Evolutionary conservation across 495 filamentous ascomycete species (phyloP).

Genomic region (Daldinia bambusicola): DNA sequence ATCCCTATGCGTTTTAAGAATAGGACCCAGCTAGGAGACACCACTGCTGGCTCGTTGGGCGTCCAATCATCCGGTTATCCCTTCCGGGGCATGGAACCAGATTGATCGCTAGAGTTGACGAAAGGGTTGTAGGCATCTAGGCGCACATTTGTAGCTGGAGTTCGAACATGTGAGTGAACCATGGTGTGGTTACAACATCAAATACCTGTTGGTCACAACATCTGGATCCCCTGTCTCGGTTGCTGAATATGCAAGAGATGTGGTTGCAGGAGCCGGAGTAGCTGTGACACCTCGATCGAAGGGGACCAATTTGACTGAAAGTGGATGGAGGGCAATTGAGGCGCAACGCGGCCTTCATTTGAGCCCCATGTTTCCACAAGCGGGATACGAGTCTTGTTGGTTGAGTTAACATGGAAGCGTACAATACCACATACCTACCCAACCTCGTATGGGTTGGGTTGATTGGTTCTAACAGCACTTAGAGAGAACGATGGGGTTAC

Average conservation of each 20-base stretch:
- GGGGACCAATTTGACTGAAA: conserved; percentile 37
- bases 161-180: conserved; percentile 34
- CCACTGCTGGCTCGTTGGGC: conserved; percentile 27
- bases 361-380: conserved; percentile 40
- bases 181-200: conserved; percentile 43
- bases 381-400: conserved; percentile 29
- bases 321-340: conserved; percentile 32
- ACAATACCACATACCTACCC: conserved; percentile 13
- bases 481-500: neutral
- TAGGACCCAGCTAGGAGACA: conserved; percentile 27
- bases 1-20: conserved; percentile 27
- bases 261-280: conserved; percentile 45
- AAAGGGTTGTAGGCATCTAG: conserved; percentile 26
- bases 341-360: conserved; percentile 34
- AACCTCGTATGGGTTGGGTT: conserved; percentile 9
- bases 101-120: conserved; percentile 13
- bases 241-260: conserved; percentile 44
- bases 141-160: conserved; percentile 5
- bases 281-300: conserved; percentile 46
- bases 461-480: conserved; percentile 17
- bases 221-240: conserved; percentile 40
- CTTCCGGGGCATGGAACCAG: conserved; percentile 37
- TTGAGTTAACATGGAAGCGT: conserved; percentile 9
- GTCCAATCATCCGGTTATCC: conserved; percentile 41
- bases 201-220: conserved; percentile 44